A percentile compares a stretch with the other conserved stretches of the same genome.
phyloP scores from a whole-genome alignment of 225 moss, liverwort and hornwort species.

The Takakia lepidozioides region DNA sequence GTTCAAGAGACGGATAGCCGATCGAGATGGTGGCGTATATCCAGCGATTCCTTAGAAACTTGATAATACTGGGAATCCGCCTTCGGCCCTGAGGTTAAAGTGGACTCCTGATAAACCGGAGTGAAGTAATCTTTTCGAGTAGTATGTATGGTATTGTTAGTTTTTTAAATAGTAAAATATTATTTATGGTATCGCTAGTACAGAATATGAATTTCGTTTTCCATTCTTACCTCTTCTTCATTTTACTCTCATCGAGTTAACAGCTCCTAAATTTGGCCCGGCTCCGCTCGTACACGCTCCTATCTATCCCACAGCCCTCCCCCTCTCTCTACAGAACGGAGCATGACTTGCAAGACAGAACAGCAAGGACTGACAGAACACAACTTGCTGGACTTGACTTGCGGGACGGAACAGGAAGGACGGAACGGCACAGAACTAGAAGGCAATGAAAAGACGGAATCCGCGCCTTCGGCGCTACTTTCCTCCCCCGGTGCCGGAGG shows the following conservation, averaged over 20 bases:
- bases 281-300: conserved; percentile 1
- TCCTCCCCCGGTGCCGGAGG: neutral
- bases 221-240: too few species aligned
- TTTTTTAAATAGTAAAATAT: neutral
- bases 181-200: conserved; percentile 1
- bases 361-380: conserved; percentile 2
- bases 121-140: neutral
- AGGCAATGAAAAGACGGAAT: conserved; percentile 2
- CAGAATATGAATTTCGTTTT: neutral
- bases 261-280: conserved; percentile 1
- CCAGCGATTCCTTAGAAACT: conserved; percentile 1
- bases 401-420: conserved; percentile 1
- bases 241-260: neutral
- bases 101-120: neutral
- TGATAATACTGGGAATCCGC: conserved; percentile 1
- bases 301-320: conserved; percentile 3
- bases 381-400: conserved; percentile 4
- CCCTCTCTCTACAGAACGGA: neutral
- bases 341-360: conserved; percentile 4
- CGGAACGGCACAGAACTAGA: conserved; percentile 1
- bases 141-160: conserved; percentile 2
- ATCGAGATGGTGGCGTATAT: neutral
- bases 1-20: neutral
- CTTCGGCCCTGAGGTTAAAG: neutral
- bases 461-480: neutral